Base-by-base conservation (phyloP, 2,329 filamentous ascomycete species). In the Xenoacremonium recifei region DNA sequence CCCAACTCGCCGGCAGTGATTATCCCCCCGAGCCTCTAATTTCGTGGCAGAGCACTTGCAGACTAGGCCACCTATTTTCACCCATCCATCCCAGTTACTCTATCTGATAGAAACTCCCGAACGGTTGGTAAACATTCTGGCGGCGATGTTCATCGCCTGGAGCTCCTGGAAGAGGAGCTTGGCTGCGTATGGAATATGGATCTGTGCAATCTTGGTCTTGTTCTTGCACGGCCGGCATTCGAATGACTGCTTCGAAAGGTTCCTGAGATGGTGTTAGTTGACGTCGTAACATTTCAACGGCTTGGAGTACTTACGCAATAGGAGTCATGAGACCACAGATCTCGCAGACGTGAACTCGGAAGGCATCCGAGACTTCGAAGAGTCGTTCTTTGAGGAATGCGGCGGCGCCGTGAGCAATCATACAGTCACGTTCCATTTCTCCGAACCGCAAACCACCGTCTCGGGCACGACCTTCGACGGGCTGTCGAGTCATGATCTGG, bases 361-460 rank as follows among this genome's bases (percentile, higher is more conserved):
- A 99, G 27, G 93, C 92, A 72, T 99, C 93, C 39, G 89, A 96
- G 37, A 99, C 93, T 65, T 97, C 92, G 60, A 99, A 96, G 44
- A 99, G 72, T 60, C 93, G 83, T 75, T 99, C 93, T 73, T 99
- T 99, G 62, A 99, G 72, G 79, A 99, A 99, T 2, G 91, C 86
- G 40, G 89, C 92, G 4, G 95, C 93, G 64, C 93, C 93, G 66
- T 99, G 95, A n/a, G 95, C 90, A 74, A 99, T 99, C 93, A 99
- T 99, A 67, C 93, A 99, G 81, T 99, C 95, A 73, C 95, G 92
- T 71, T 99, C 95, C 93, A 99, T 99, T 77, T 99, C 93, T 84
- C 93, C 93, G 82, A 99, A 99, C 64, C 95, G 92, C 33, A 99
- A 79, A 75, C 93, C 93, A 79, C 93, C 93, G 65, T 99, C 95